phyloP scores from a whole-genome alignment of 768 basidiomycete species.

The Termitomyces sp. region DNA sequence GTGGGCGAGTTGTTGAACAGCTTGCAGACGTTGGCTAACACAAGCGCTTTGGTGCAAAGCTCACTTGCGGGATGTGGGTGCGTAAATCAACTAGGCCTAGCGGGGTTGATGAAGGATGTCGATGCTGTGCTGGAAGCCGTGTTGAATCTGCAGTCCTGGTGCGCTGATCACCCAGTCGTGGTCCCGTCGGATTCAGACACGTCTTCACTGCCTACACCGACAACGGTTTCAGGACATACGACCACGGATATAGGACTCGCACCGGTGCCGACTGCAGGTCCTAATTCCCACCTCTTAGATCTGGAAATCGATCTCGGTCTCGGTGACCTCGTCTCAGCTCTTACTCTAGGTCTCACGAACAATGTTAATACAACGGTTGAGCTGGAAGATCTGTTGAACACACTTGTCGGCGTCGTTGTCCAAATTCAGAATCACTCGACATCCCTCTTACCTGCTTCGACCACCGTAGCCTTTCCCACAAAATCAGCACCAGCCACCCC shows the following conservation, averaged over 20 bases:
- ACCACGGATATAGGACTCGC: neutral
- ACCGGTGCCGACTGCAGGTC: neutral
- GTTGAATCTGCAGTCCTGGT: conserved; percentile 10
- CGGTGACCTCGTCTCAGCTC: conserved; percentile 2
- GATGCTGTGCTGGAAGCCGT: conserved; percentile 2
- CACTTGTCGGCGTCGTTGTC: conserved; percentile 8
- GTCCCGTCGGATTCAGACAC: neutral
- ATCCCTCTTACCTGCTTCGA: conserved; percentile 4
- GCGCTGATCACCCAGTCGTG: conserved; percentile 7
- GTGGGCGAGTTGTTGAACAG: conserved; percentile 5
- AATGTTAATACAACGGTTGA: conserved; percentile 4
- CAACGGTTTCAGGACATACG: neutral
- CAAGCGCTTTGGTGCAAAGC: neutral
- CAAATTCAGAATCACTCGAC: conserved; percentile 9
- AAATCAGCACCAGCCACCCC: neutral
- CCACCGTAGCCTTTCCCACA: neutral
- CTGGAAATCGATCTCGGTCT: conserved; percentile 10
- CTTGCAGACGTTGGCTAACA: conserved; percentile 3
- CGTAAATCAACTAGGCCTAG: conserved; percentile 5
- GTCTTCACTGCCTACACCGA: neutral
- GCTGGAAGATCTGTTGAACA: conserved; percentile 4
- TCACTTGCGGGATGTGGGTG: conserved; percentile 11
- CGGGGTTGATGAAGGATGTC: conserved; percentile 3
- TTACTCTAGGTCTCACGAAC: conserved; percentile 4
- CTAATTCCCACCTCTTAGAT: neutral